Conservation (phyloP, 495 filamentous ascomycete species). For the Polyplosphaeria fusca region DNA sequence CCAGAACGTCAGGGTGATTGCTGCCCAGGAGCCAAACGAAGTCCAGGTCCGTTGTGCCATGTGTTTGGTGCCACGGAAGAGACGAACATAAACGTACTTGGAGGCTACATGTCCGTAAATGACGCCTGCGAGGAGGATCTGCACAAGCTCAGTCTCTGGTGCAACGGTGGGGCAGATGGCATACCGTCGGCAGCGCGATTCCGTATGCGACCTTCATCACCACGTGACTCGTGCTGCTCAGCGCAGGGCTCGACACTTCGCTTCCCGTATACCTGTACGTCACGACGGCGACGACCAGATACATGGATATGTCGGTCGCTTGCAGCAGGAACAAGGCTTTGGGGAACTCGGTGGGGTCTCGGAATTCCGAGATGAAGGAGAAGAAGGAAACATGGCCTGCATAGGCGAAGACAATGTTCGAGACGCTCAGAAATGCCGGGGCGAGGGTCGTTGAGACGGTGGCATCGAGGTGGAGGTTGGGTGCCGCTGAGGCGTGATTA, state of each 20-base stretch:
- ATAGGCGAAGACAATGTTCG: slow-evolving; percentile 48
- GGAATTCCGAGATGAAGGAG: slow-evolving; percentile 32
- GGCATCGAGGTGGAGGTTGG: slow-evolving; percentile 1
- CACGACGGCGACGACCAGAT: slow-evolving; percentile 19
- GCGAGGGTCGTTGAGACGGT: slow-evolving; percentile 3
- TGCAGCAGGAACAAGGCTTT: slow-evolving; percentile 32
- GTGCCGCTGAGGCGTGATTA: not conserved
- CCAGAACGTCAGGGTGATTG: slow-evolving; percentile 58
- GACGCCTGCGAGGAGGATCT: slow-evolving; percentile 2
- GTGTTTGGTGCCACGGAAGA: slow-evolving; percentile 59
- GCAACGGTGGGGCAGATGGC: too few relatives aligned
- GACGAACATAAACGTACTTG: slow-evolving; percentile 65
- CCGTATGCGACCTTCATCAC: slow-evolving; percentile 14
- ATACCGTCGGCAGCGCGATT: slow-evolving; percentile 8
- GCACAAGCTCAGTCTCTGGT: too few relatives aligned
- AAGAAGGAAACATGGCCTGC: slow-evolving; percentile 36
- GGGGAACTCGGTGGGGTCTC: slow-evolving; percentile 30
- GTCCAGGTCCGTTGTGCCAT: slow-evolving; percentile 54
- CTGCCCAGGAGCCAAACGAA: slow-evolving; percentile 54
- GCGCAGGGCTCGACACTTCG: slow-evolving; percentile 3
- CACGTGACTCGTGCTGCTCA: not conserved
- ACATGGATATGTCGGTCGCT: slow-evolving; percentile 4
- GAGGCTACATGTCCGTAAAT: slow-evolving; percentile 27
- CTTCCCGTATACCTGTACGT: slow-evolving; percentile 4
- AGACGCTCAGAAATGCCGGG: slow-evolving; percentile 45